These are phyloP conservation scores for Ophiostoma angusticollis DNA, from an alignment of 2,329 filamentous ascomycete genomes.

Conservation along the genomic window DNA sequence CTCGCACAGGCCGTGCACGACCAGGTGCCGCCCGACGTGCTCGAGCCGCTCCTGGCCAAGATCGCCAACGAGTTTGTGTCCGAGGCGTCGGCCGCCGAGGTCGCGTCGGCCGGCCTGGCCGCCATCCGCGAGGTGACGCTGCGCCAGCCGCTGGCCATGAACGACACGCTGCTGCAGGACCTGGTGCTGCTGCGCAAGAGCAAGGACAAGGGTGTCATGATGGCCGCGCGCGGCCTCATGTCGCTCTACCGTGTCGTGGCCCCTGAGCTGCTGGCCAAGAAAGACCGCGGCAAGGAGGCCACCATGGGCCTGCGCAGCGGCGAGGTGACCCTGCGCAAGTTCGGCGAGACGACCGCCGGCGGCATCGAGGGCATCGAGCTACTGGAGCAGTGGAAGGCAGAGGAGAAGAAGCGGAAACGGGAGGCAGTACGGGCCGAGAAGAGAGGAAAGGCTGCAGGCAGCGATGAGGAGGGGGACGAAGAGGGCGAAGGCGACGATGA, in stretches of 20 bases:
- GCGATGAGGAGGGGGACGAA: constrained; percentile 46
- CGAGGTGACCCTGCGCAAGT: constrained; percentile 62
- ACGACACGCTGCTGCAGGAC: constrained; percentile 88
- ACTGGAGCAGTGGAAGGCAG: constrained; percentile 84
- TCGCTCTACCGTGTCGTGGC: constrained; percentile 85
- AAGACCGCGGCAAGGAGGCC: constrained; percentile 83
- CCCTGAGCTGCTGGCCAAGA: constrained; percentile 76
- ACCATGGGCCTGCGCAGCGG: constrained; percentile 66
- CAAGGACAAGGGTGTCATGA: constrained; percentile 98
- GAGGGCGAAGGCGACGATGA: constrained; percentile 48
- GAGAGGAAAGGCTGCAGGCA: constrained; percentile 46
- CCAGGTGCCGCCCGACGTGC: constrained; percentile 78
- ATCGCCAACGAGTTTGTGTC: constrained; percentile 98
- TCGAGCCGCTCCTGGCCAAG: constrained; percentile 84
- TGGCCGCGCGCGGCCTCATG: constrained; percentile 88
- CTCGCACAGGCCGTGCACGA: constrained; percentile 86
- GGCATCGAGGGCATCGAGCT: constrained; percentile 87
- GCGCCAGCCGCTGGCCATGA: constrained; percentile 91
- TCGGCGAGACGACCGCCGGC: constrained; percentile 68
- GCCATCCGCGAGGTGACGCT: constrained; percentile 89
- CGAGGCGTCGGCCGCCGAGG: constrained; percentile 80
- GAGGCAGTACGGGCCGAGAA: constrained; percentile 30
- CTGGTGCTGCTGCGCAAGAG: constrained; percentile 91
- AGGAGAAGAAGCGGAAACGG: constrained; percentile 64
- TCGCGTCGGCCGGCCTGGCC: constrained; percentile 78